Evolutionary conservation across 805 yeast species (phyloP), one percentile per base, ranked within the genome.

Genomic region (Wickerhamiella azymoides): DNA sequence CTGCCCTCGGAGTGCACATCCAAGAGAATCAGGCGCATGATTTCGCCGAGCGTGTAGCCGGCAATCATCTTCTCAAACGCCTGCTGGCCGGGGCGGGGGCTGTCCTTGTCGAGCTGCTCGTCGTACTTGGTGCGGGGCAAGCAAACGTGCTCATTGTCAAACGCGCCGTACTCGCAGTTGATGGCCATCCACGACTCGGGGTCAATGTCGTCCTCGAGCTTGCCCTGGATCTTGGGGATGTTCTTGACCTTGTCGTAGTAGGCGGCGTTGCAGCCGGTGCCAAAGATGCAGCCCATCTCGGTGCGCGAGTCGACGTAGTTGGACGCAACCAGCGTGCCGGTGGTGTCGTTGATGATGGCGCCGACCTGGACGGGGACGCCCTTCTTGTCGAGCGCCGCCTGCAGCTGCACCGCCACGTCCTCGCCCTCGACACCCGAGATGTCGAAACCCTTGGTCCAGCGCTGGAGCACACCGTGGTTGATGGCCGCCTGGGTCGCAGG

Each of bases 361-460:
- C 84, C 86, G 48, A 89, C 93, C 40, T 76, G 72, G 57, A 88
- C 83, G 52, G 96, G 94, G 43, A 84, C 76, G 17, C 72, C 63
- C 52, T 69, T 68, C 54, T 71, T 70, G 53, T 73, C 69, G 53
- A 89, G 71, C 36, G 94, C 84, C 10, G 67, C 66, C 67, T 83
- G 94, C 59, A 89, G 74, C 84, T 88, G 72, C 52, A 94, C 93
- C 44, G 83, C 95, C 50, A 89, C 96, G 61, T 89, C 93, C 48
- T 82, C 76, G 52, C 96, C 96, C 69, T 89, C 97, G 47, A 89
- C 96, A 49, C 80, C 84, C 49, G 75, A 81, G 56, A 89, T 85
- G 64, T 89, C 95, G 67, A 84, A 89, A 53, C 97, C 98, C 70
- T 89, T 89, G 52, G 97, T 89, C 97, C 97, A 89, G 65, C 89